Conservation (phyloP, 2,329 filamentous ascomycete genomes). For the Fusarium sp. region DNA sequence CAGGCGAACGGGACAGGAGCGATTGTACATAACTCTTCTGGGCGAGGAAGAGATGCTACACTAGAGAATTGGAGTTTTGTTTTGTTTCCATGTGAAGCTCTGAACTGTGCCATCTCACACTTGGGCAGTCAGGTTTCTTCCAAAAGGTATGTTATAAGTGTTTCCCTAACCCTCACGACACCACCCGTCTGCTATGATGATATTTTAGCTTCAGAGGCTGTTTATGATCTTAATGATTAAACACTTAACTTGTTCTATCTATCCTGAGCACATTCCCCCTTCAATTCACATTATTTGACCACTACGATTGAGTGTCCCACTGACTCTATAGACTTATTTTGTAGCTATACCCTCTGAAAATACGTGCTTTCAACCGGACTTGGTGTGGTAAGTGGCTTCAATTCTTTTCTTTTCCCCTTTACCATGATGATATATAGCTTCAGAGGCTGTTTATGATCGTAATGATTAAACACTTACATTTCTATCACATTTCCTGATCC, state of each 20-base stretch:
- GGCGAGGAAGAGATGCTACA: slow-evolving; percentile 54
- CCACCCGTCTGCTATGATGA: slow-evolving; percentile 52
- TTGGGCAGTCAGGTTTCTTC: slow-evolving; percentile 28
- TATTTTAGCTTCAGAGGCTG: slow-evolving; percentile 61
- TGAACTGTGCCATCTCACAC: slow-evolving; percentile 43
- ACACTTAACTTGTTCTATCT: slow-evolving; percentile 49
- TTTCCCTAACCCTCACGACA: not conserved
- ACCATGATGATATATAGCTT: slow-evolving; percentile 57
- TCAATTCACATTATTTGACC: not conserved
- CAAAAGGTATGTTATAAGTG: slow-evolving; percentile 45
- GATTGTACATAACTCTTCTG: slow-evolving; percentile 56
- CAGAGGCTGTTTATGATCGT: slow-evolving; percentile 64
- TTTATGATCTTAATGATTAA: slow-evolving; percentile 61
- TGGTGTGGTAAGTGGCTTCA: not conserved
- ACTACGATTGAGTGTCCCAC: not conserved
- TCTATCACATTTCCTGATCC: slow-evolving; percentile 36
- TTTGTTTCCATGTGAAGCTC: slow-evolving; percentile 48
- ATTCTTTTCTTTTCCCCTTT: not conserved
- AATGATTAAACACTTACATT: slow-evolving; percentile 56
- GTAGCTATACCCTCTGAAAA: not conserved
- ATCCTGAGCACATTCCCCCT: slow-evolving; percentile 16
- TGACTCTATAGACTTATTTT: not conserved
- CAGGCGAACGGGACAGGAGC: slow-evolving; percentile 46
- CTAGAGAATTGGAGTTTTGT: slow-evolving; percentile 58
- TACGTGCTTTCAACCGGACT: not conserved